Base-by-base conservation (phyloP, 2,329 filamentous ascomycete genomes). In the Gnomoniopsis sp. region DNA sequence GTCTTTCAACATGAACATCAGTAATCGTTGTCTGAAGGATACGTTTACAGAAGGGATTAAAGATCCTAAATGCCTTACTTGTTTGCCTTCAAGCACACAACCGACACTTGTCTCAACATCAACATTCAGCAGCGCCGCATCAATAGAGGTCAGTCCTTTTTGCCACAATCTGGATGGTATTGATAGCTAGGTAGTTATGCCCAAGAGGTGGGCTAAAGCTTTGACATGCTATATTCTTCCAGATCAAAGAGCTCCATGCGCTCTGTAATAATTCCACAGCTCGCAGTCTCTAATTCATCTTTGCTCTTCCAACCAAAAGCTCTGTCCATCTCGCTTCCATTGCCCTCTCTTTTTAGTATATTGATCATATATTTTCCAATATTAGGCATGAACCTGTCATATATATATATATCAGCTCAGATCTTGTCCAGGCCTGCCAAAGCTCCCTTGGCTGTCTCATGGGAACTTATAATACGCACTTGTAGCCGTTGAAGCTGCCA, bases 361-460 rank as follows among this genome's bases (percentile, higher is more conserved):
- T 59, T 51, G 33, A 55, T 47, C 30, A 55, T 55, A 14, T 51
- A 55, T n/a, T 43, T 59, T 2, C 57, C 41, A n/a, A 51, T 47
- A 3, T 47, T 33, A 2, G 36, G 52, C 14, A 55, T 38, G 15
- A 51, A 55, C 14, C 47, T 43, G 19, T 21, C n/a, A n/a, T n/a
- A n/a, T n/a, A n/a, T n/a, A 17, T 17, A 3, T 10, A 1, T 1
- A 12, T 10, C 3, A 52, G 17, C 38, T 19, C 6, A 1, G 23
- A 19, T 19, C 10, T 12, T 14, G 7, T 12, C n/a, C 23, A 30
- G 17, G 12, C 26, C 17, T 7, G 1, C 11, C 8, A 17, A 15
- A 10, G 23, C 3, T 34, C 23, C 8, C 11, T 41, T 41, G 10
- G 10, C 22, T n/a, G 26, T 15, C 17, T 15, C 1, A 33, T 6